Base-by-base conservation (phyloP, 2,329 filamentous ascomycete genomes). In the Aureobasidium sp. region DNA sequence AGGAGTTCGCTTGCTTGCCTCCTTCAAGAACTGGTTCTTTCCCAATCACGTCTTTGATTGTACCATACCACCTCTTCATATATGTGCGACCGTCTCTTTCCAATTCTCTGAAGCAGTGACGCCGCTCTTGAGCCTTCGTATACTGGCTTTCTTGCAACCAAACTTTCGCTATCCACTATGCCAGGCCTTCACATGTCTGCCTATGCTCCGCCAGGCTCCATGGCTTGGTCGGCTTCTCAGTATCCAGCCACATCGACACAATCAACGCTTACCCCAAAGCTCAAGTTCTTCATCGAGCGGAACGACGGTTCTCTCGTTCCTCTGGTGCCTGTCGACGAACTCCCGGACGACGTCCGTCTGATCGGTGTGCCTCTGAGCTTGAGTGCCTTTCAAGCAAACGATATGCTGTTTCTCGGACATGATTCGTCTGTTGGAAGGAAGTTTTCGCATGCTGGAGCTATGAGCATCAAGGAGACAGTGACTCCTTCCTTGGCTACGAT, bases 321-420 rank as follows among this genome's bases (percentile, higher is more conserved):
- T 5, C 67, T 79, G 4, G 68, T 78, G 15, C 74, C 77, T 21
- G 71, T 70, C 6, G 77, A 79, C 59, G 75, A 78, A 65, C 69
- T 79, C 3, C 75, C 76, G n/a, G 63, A 65, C 55, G 66, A 66
- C 0, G 69, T 76, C 48, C 68, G 70, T n/a, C 68, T 78, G 11
- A 66, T 70, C 34, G 74, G 72, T 9, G 65, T 76, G 7, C 73
- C 75, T 39, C 69, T 71, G 1, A 65, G 70, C 16, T 62, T 78
- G 45, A 70, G 62, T 21, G 68, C 65, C n/a, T 65, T 66, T 37
- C 64, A 73, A 27, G 68, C 67, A 8, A 65, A 67, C 21, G 68
- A 67, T 5, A 68, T 75, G 67, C 64, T 67, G 21, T 68, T 67
- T 44, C 66, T 72, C 36, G 73, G 71, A 49, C 65, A 63, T 27